Percentiles rank a stretch among this genome's conserved stretches.
phyloP scores from a whole-genome alignment of 257 asterid genomes.

The Vinca minor region DNA sequence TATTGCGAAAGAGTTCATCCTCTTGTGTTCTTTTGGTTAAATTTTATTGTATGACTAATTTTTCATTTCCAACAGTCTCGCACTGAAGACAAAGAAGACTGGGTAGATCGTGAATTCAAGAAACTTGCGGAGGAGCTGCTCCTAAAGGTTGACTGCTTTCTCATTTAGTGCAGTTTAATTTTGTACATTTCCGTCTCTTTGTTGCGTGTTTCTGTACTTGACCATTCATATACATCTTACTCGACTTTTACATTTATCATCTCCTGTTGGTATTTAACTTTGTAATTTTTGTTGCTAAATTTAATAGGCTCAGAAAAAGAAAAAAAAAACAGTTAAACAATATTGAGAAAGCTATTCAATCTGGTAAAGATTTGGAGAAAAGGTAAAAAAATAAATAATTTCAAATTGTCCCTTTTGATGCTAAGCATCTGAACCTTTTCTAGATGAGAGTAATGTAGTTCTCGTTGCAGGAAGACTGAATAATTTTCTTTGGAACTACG shows the following conservation, averaged over 20 bases:
- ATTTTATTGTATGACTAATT: not conserved
- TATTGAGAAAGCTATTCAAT: constrained; percentile 14
- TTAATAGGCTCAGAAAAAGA: constrained; percentile 4
- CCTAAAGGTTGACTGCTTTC: constrained; percentile 10
- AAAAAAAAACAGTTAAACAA: constrained; percentile 4
- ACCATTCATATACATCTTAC: no score
- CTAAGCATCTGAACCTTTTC: not conserved
- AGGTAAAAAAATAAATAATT: constrained; percentile 8
- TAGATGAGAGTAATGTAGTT: constrained; percentile 1
- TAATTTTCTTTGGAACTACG: constrained; percentile 12
- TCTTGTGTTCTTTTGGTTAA: not conserved
- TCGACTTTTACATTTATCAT: not conserved
- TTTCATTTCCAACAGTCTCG: constrained; percentile 12
- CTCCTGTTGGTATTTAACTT: not conserved
- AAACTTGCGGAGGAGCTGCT: constrained; percentile 6
- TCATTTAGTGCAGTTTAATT: not conserved
- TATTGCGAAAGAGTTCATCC: not conserved
- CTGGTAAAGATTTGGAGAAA: constrained; percentile 13
- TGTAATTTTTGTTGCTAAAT: not conserved
- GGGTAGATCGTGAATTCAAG: constrained; percentile 10
- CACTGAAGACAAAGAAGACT: not conserved
- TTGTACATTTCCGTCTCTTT: not conserved
- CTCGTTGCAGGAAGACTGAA: constrained; percentile 18
- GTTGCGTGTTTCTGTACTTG: no score
- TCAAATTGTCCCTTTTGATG: not conserved